A percentile compares a stretch with the other conserved stretches of the same genome.
Conservation (phyloP, 257 asterid species). For the Datura wrightii region DNA sequence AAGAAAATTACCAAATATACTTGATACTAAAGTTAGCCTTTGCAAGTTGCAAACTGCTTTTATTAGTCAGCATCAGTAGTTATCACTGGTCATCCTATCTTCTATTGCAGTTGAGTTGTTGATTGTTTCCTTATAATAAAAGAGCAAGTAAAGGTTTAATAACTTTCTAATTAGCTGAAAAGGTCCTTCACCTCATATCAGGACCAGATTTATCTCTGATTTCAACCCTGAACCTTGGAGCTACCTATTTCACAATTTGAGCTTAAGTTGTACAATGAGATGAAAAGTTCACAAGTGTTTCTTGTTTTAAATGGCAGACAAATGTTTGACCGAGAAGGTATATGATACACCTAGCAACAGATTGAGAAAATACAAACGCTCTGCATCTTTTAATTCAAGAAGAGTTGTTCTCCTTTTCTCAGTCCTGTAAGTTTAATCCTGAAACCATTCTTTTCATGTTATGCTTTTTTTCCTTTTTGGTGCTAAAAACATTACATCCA, state of each 20-base stretch:
- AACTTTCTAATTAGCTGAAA: not conserved
- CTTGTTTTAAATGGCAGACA: slow-evolving; percentile 48
- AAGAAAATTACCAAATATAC: slow-evolving; percentile 7
- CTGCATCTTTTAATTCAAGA: slow-evolving; percentile 88
- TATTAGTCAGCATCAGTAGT: not conserved
- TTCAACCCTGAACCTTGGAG: not conserved
- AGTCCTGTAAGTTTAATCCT: slow-evolving; percentile 64
- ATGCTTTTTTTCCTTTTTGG: not conserved
- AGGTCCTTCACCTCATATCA: not conserved
- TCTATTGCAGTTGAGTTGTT: not conserved
- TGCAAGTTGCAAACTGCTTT: not conserved
- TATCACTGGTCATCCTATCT: not conserved
- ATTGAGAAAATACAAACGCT: slow-evolving; percentile 87
- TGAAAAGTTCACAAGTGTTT: slow-evolving; percentile 33
- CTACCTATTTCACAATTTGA: not conserved
- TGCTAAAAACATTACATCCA: slow-evolving; percentile 6
- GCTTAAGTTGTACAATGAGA: slow-evolving; percentile 18
- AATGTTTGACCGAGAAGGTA: slow-evolving; percentile 55
- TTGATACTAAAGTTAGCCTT: not conserved
- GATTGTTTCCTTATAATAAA: not conserved
- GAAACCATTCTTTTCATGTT: not conserved
- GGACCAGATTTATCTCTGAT: slow-evolving; percentile 10
- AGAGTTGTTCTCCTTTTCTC: slow-evolving; percentile 89
- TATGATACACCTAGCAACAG: slow-evolving; percentile 61
- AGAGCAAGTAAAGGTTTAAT: not conserved